A percentile compares a stretch with the other conserved stretches of the same genome.
These are phyloP conservation scores for Auriscalpium vulgare DNA, from an alignment of 768 basidiomycete genomes.

Conservation along the genomic window DNA sequence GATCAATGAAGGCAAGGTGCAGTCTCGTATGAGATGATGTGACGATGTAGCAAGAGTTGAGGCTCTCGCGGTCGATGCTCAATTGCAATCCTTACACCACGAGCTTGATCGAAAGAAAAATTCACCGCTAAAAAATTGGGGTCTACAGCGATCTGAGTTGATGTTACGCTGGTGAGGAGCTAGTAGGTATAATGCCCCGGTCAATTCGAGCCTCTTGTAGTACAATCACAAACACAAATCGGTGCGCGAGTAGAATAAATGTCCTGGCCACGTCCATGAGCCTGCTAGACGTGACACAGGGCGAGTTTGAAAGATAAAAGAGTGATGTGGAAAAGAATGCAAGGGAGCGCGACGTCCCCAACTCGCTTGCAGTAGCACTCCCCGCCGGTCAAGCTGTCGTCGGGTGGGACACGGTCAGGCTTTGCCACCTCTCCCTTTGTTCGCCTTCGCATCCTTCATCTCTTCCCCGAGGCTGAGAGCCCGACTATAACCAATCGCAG, in stretches of 20 bases:
- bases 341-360: slow-evolving; percentile 1
- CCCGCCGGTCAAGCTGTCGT: slow-evolving; percentile 12
- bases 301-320: neutral
- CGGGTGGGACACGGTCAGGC: slow-evolving; percentile 32
- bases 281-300: slow-evolving; percentile 2
- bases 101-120: too few species aligned
- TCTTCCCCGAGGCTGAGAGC: slow-evolving; percentile 62
- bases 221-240: neutral
- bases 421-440: slow-evolving; percentile 48
- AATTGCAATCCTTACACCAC: too few species aligned
- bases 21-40: too few species aligned
- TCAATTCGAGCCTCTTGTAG: too few species aligned
- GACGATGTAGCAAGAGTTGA: too few species aligned
- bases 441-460: slow-evolving; percentile 57
- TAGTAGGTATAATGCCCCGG: too few species aligned
- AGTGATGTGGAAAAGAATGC: neutral
- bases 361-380: slow-evolving; percentile 3
- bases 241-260: neutral
- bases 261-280: slow-evolving; percentile 2
- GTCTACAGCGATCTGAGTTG: too few species aligned
- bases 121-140: too few species aligned
- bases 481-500: slow-evolving; percentile 56
- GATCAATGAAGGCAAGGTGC: too few species aligned
- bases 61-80: too few species aligned
- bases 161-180: too few species aligned